phyloP scores from a whole-genome alignment of 768 basidiomycete species.

The Boletus huronensis region DNA sequence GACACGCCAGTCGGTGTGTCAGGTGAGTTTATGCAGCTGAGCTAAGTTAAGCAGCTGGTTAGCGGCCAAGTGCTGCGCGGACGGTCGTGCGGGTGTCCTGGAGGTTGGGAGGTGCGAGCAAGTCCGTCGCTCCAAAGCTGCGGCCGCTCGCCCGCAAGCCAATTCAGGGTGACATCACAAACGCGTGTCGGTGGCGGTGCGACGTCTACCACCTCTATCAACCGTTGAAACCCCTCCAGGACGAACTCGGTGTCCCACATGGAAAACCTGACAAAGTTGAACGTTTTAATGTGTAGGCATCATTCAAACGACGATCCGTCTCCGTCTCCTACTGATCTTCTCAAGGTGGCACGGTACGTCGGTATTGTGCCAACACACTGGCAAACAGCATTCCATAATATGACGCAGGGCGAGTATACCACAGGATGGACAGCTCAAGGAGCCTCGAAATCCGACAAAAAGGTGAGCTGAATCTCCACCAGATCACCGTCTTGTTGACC shows the following conservation, averaged over 20 bases:
- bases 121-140: constrained; percentile 12
- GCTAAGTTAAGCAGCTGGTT: constrained; percentile 10
- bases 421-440: constrained; percentile 92
- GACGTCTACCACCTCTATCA: too few relatives aligned
- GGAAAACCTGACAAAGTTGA: constrained; percentile 51
- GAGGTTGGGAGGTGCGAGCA: too few relatives aligned
- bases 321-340: constrained; percentile 5
- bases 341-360: constrained; percentile 46
- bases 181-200: constrained; percentile 26
- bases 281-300: constrained; percentile 74
- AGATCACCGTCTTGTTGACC: not conserved
- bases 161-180: constrained; percentile 29
- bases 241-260: constrained; percentile 27
- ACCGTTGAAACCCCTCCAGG: too few relatives aligned
- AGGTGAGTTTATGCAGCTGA: constrained; percentile 6
- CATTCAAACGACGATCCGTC: not conserved
- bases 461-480: constrained; percentile 43
- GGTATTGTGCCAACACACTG: not conserved
- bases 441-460: constrained; percentile 94
- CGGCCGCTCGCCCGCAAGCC: constrained; percentile 5
- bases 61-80: constrained; percentile 13
- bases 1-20: constrained; percentile 27
- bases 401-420: constrained; percentile 76
- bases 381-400: not conserved
- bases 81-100: constrained; percentile 1